These are phyloP conservation scores for Chrysosphaeria jannelii DNA, from an alignment of 2,329 filamentous ascomycete species.

Conservation along the genomic window DNA sequence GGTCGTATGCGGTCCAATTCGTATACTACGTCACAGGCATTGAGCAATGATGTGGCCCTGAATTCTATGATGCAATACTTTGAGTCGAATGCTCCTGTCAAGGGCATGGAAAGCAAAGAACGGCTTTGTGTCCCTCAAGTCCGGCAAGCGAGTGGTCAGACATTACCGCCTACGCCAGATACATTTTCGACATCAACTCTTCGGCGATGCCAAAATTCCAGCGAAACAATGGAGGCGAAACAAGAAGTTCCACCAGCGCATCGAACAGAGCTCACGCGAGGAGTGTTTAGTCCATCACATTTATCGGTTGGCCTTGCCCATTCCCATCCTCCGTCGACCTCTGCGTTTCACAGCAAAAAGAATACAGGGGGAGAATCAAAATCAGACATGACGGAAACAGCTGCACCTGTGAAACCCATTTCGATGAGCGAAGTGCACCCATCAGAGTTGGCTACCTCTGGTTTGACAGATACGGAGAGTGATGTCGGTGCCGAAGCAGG, in stretches of 20 bases:
- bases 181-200: slow-evolving; percentile 26
- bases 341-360: slow-evolving; percentile 9
- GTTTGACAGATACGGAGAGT: no score
- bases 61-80: slow-evolving; percentile 17
- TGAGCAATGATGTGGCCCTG: slow-evolving; percentile 9
- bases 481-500: slow-evolving; percentile 7
- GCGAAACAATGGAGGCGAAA: slow-evolving; percentile 13
- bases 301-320: slow-evolving; percentile 2
- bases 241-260: slow-evolving; percentile 8
- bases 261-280: slow-evolving; percentile 6
- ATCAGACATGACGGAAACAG: slow-evolving; percentile 7
- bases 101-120: slow-evolving; percentile 17
- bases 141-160: slow-evolving; percentile 8
- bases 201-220: slow-evolving; percentile 17
- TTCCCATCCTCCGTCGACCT: slow-evolving; percentile 8
- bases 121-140: slow-evolving; percentile 5
- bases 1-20: slow-evolving; percentile 9
- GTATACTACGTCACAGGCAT: background rate
- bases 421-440: slow-evolving; percentile 17
- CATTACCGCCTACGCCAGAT: slow-evolving; percentile 26
- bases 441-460: no score
- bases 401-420: slow-evolving; percentile 12
- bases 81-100: slow-evolving; percentile 16
- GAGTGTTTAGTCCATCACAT: slow-evolving; percentile 2
- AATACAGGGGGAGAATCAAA: slow-evolving; percentile 5